These are phyloP conservation scores for Pseudohyphozyma bogoriensis DNA, from an alignment of 768 basidiomycete species.

Conservation along the genomic window DNA sequence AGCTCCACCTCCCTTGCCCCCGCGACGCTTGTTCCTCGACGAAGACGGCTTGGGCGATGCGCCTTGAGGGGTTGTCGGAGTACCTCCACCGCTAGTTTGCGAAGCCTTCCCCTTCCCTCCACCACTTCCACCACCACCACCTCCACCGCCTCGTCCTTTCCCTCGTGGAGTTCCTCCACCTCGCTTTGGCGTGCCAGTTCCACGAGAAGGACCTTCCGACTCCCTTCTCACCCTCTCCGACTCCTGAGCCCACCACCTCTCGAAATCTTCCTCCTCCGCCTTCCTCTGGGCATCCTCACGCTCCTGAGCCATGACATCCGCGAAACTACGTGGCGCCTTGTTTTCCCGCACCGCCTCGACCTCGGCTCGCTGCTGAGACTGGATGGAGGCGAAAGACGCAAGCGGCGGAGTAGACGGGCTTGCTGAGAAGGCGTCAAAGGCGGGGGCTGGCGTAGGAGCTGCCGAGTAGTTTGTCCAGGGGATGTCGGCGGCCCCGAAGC, in stretches of 20 bases:
- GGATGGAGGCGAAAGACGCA: slow-evolving; percentile 29
- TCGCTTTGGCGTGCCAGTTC: background rate
- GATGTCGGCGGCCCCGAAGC: slow-evolving; percentile 17
- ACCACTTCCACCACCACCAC: background rate
- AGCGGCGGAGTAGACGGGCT: slow-evolving; percentile 3
- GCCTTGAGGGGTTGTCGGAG: too few relatives aligned
- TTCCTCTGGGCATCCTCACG: slow-evolving; percentile 6
- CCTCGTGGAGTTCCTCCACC: background rate
- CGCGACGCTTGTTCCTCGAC: too few relatives aligned
- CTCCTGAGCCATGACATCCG: slow-evolving; percentile 32
- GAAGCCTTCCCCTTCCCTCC: background rate
- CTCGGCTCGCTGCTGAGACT: slow-evolving; percentile 22
- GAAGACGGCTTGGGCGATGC: too few relatives aligned
- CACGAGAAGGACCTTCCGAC: background rate
- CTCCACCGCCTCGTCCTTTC: background rate
- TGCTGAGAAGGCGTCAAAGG: background rate
- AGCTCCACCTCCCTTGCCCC: too few relatives aligned
- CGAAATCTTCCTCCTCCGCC: slow-evolving; percentile 26
- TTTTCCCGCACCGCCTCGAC: slow-evolving; percentile 20
- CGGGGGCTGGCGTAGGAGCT: background rate
- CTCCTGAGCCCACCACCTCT: slow-evolving; percentile 32
- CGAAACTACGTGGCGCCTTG: slow-evolving; percentile 21
- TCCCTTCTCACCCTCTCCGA: background rate
- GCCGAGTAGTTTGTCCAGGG: slow-evolving; percentile 30
- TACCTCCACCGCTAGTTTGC: too few relatives aligned